phyloP scores from a whole-genome alignment of 2,329 filamentous ascomycete genomes.

The Reticulascus tulasneorum region DNA sequence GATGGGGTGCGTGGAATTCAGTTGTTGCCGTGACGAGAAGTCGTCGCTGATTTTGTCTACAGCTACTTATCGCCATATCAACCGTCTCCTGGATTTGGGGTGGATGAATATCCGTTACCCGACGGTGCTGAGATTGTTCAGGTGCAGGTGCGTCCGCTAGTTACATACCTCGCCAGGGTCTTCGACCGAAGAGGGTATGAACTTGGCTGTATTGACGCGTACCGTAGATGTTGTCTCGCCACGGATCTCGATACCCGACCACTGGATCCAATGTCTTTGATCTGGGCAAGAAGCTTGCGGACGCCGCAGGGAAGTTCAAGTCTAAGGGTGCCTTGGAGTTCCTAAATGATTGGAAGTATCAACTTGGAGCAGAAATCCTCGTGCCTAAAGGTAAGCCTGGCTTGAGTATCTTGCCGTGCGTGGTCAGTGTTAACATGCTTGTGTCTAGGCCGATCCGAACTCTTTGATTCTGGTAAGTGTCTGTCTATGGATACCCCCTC shows the following conservation, averaged over 20 bases:
- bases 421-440: background rate
- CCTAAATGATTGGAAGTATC: slow-evolving; percentile 64
- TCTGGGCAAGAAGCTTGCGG: slow-evolving; percentile 55
- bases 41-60: background rate
- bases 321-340: slow-evolving; percentile 61
- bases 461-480: slow-evolving; percentile 57
- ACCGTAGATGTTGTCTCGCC: slow-evolving; percentile 64
- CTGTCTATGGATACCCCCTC: too few relatives aligned
- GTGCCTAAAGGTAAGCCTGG: slow-evolving; percentile 53
- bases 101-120: slow-evolving; percentile 67
- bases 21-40: background rate
- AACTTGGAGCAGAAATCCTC: slow-evolving; percentile 67
- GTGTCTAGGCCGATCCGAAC: slow-evolving; percentile 56
- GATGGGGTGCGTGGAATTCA: slow-evolving; percentile 51
- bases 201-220: background rate
- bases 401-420: background rate
- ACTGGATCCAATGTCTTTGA: slow-evolving; percentile 48
- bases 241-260: slow-evolving; percentile 72
- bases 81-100: slow-evolving; percentile 69
- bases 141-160: slow-evolving; percentile 42
- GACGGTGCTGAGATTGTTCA: slow-evolving; percentile 64
- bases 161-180: background rate
- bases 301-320: slow-evolving; percentile 47
- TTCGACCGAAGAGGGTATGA: background rate
- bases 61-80: slow-evolving; percentile 63